Evolutionary conservation across 352 stramenopile genomes (phyloP).

Genomic region (Phytopythium chamaehyphon): DNA sequence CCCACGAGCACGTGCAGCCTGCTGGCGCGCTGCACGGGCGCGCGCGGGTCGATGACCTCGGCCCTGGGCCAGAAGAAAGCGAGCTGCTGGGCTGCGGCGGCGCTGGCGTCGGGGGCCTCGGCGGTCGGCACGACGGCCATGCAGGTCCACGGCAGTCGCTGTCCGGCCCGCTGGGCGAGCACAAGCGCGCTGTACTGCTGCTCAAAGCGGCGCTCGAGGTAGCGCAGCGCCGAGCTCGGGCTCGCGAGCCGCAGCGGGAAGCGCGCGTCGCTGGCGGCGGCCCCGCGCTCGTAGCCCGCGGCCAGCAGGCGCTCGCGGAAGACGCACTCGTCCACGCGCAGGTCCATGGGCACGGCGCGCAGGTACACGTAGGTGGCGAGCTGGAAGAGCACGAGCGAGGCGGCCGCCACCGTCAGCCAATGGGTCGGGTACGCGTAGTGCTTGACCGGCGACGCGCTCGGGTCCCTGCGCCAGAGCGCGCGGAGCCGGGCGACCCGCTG

Average conservation of each 20-base stretch:
- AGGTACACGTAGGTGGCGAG: slow-evolving; percentile 42
- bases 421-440: slow-evolving; percentile 66
- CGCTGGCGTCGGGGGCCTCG: slow-evolving; percentile 10
- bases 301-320: slow-evolving; percentile 52
- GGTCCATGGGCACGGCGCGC: slow-evolving; percentile 37
- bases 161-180: slow-evolving; percentile 22
- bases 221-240: slow-evolving; percentile 23
- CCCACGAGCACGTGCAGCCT: slow-evolving; percentile 42
- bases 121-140: slow-evolving; percentile 44
- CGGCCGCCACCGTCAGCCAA: slow-evolving; percentile 57
- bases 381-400: slow-evolving; percentile 43
- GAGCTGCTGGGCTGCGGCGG: slow-evolving; percentile 29
- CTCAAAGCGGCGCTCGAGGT: slow-evolving; percentile 62
- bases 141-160: slow-evolving; percentile 55
- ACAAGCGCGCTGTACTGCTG: slow-evolving; percentile 31
- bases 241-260: no score
- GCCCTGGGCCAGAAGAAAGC: slow-evolving; percentile 52
- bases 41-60: slow-evolving; percentile 30
- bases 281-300: slow-evolving; percentile 16
- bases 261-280: slow-evolving; percentile 10
- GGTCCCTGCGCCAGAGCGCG: slow-evolving; percentile 1
- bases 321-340: slow-evolving; percentile 65
- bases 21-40: slow-evolving; percentile 29
- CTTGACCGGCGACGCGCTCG: slow-evolving; percentile 28
- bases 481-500: slow-evolving; percentile 9